Base-by-base conservation (phyloP, 2,329 filamentous ascomycete genomes). In the Simplicillium sp. region DNA sequence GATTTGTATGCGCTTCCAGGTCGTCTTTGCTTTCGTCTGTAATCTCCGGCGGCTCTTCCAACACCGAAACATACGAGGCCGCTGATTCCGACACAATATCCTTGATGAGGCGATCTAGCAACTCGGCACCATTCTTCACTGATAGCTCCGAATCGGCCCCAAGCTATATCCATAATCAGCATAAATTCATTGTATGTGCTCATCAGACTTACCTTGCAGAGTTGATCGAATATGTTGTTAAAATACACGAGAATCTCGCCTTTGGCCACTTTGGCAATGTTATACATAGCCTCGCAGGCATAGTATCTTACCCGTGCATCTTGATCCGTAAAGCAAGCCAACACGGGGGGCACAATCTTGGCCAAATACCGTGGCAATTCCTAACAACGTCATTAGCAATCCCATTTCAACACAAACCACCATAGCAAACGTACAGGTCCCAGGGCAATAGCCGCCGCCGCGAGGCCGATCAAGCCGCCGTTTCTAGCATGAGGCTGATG, bases 241-340 rank as follows among this genome's bases (percentile, higher is more conserved):
- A 98, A 98, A 69, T 95, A 98, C 33, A 94, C 77, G 49, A 98
- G 65, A 15, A 98, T 92, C 64, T 98, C 92, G 31, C 94, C 92
- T 65, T 98, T 98, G 45, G 90, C 92, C 37, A 98, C 92, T 66
- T 98, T 98, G 56, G 92, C 89, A 57, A 98, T 98, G 64, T 98
- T 98, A 67, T 98, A 98, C 92, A 98, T 98, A 62, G 89, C 94
- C 68, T 98, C 92, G 65, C 92, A 98, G 17, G 92, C 92, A 65
- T 98, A 98, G 62, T 98, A 98, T 48, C 92, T 79, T 28, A 97
- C 92, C 44, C 92, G 79, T 20, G 92, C 89, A 82, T 98, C 92
- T 68, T 97, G 92, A 53, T 98, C 94, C 43, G 86, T 87, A 64
- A 98, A 98, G 69, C 94, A 98, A 39, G 92, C 92, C 36, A 98